These are phyloP conservation scores for Zygoascus bituminiphila DNA, from an alignment of 805 yeast genomes.

Conservation along the genomic window DNA sequence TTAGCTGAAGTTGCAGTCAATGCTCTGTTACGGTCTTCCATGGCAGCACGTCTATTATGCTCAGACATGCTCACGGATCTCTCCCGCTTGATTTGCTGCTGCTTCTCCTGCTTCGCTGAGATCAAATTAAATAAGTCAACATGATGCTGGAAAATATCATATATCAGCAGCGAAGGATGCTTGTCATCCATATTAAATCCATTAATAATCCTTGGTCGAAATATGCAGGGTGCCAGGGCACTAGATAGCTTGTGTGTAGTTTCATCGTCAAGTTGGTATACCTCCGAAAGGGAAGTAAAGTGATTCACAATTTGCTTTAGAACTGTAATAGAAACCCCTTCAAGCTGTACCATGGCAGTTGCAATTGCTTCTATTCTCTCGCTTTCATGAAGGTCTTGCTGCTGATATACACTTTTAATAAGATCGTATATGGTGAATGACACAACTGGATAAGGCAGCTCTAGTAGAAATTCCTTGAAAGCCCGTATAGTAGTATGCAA, in stretches of 20 bases:
- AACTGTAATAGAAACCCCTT: neutral
- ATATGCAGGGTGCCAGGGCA: constrained; percentile 20
- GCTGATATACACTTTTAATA: constrained; percentile 46
- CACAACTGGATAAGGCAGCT: constrained; percentile 66
- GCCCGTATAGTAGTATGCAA: constrained; percentile 47
- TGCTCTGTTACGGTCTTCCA: constrained; percentile 18
- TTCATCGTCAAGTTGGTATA: constrained; percentile 1
- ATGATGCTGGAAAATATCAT: constrained; percentile 20
- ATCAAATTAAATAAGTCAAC: constrained; percentile 19
- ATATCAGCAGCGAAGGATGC: constrained; percentile 23
- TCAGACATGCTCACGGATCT: constrained; percentile 18
- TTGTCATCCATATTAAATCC: constrained; percentile 22
- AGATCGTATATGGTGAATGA: constrained; percentile 56
- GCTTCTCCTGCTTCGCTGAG: constrained; percentile 5
- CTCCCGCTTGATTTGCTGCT: constrained; percentile 10
- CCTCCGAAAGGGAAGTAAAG: constrained; percentile 1
- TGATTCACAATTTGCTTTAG: neutral
- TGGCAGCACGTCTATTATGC: constrained; percentile 16
- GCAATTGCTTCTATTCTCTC: constrained; percentile 4
- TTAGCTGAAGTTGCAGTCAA: neutral
- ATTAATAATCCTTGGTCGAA: constrained; percentile 27
- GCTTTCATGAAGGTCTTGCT: constrained; percentile 13
- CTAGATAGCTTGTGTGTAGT: constrained; percentile 14
- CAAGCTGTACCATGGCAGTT: neutral
- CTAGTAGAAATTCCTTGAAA: constrained; percentile 58